These are phyloP conservation scores for Leccinum subrobustum DNA, from an alignment of 1,284 basidiomycete species.

Conservation along the genomic window DNA sequence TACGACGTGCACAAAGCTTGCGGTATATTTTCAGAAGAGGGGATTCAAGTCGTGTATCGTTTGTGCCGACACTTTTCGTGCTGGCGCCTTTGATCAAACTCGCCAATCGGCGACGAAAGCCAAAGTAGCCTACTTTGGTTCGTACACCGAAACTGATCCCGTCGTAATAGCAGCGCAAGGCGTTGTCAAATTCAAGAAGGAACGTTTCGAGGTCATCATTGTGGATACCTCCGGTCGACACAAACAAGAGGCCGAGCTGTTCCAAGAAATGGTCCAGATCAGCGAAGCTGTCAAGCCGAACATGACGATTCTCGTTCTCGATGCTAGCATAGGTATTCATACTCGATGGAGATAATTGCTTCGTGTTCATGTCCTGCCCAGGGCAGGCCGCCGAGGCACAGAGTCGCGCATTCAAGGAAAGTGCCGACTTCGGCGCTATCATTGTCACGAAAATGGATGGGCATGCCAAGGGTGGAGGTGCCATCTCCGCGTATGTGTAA, in stretches of 20 bases:
- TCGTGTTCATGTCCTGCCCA: constrained; percentile 31
- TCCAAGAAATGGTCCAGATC: constrained; percentile 98
- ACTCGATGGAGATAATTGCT: background rate
- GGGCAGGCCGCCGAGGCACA: constrained; percentile 98
- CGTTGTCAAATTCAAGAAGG: constrained; percentile 96
- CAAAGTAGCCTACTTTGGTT: constrained; percentile 98
- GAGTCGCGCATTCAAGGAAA: constrained; percentile 96
- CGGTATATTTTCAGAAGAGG: constrained; percentile 95
- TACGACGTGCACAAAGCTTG: constrained; percentile 96
- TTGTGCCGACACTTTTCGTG: constrained; percentile 99
- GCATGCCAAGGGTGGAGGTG: constrained; percentile 98
- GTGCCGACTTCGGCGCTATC: constrained; percentile 96
- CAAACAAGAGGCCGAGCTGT: constrained; percentile 96
- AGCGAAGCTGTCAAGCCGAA: constrained; percentile 89
- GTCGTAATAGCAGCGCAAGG: constrained; percentile 93
- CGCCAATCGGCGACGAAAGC: constrained; percentile 95
- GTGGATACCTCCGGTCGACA: constrained; percentile 98
- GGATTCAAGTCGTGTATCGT: constrained; percentile 99
- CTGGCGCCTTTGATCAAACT: constrained; percentile 99
- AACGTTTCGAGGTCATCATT: constrained; percentile 97
- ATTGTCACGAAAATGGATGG: constrained; percentile 99
- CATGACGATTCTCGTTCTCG: constrained; percentile 89
- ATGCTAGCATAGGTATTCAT: constrained; percentile 76
- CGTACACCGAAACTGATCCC: constrained; percentile 98
- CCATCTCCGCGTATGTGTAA: constrained; percentile 89